Base-by-base conservation (phyloP, 257 asterid species). In the Nicotiana tabacum region DNA sequence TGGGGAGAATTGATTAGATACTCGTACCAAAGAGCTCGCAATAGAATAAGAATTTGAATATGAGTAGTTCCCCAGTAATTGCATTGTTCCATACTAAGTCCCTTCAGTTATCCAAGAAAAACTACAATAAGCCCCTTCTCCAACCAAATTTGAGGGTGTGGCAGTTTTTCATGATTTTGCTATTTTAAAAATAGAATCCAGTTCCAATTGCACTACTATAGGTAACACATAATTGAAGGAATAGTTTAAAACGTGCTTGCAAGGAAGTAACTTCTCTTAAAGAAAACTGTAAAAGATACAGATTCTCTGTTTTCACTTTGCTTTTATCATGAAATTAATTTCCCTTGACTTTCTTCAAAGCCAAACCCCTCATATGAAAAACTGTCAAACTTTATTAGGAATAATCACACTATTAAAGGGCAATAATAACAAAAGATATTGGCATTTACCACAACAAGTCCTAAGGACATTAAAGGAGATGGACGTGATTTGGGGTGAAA, bases 401-500 rank as follows among this genome's bases (percentile, higher is more conserved):
- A n/a, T n/a, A 64, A 9, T 32, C n/a, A 64, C 17, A 29, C 33
- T 37, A 69, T 57, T 66, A 66, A 74, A 39, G 60, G 30, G 65
- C 13, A 62, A 46, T 64, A 37, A 56, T 48, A 80, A 65, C 79
- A 82, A 82, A 82, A 48, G 77, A 57, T 55, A 24, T 37, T 4
- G 77, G 43, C 83, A 83, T 61, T 90, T 90, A 95, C 99, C 97
- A 94, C 88, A 74, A 92, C 65, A 79, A 94, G 93, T 83, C 97
- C 98, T 4, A 92, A 15, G 3, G 97, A 95, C 80, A 94, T 81
- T 9, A 94, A 69, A 33, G 99, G 97, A 89, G 97, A 93, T 43
- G 92, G 93, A 33, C 96, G 99, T 43, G 97, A 88, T 87, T 95
- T 95, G 64, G 92, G 83, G 80, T 95, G 94, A 85, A 95, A 84